Evolutionary conservation across 768 basidiomycete species (phyloP).

Genomic region (Multifurca ochricompacta): DNA sequence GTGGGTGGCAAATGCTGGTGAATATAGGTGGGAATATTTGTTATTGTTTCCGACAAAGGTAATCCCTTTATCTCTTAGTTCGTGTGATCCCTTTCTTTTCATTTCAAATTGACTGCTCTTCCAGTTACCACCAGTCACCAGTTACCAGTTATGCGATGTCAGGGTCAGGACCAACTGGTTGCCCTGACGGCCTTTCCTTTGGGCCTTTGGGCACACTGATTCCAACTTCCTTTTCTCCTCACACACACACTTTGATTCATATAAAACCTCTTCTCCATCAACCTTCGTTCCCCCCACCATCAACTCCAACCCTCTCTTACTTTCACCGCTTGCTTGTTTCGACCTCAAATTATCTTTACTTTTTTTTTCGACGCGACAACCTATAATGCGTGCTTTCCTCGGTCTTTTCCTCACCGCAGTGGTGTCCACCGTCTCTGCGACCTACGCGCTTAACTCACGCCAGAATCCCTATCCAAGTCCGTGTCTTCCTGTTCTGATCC

Average conservation of each 20-base stretch:
- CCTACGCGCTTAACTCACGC: slow-evolving; percentile 16
- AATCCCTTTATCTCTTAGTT: slow-evolving; percentile 24
- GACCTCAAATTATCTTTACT: neutral
- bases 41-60: slow-evolving; percentile 22
- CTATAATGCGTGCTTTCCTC: slow-evolving; percentile 49
- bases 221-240: slow-evolving; percentile 21
- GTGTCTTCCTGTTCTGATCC: neutral
- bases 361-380: slow-evolving; percentile 7
- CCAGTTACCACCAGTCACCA: too few relatives aligned
- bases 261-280: neutral
- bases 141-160: slow-evolving; percentile 6
- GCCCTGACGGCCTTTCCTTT: neutral
- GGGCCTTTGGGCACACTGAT: too few relatives aligned
- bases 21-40: slow-evolving; percentile 7
- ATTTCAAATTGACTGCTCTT: too few relatives aligned
- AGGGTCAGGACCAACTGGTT: neutral
- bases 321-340: neutral
- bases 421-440: slow-evolving; percentile 30
- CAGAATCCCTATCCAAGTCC: slow-evolving; percentile 11
- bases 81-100: slow-evolving; percentile 1
- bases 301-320: neutral
- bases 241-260: slow-evolving; percentile 20
- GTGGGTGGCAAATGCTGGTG: slow-evolving; percentile 27
- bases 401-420: slow-evolving; percentile 32
- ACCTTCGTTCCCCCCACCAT: neutral